These are phyloP conservation scores for Zhuliangozyma parablackwelliae DNA, from an alignment of 1,139 yeast species.

Conservation along the genomic window DNA sequence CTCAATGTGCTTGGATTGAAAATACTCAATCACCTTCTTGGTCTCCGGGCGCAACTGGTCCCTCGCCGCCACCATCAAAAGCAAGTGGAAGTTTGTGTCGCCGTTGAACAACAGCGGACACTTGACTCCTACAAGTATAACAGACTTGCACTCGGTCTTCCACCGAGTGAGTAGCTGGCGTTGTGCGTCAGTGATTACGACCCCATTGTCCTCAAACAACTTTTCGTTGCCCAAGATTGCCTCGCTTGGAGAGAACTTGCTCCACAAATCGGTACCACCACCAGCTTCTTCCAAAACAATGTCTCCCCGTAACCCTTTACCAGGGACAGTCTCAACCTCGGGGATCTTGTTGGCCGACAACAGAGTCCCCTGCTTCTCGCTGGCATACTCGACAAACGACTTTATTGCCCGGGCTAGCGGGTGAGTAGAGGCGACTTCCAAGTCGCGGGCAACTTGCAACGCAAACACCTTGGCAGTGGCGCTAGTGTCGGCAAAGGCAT, in stretches of 20 bases:
- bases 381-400: slow-evolving; percentile 28
- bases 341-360: slow-evolving; percentile 41
- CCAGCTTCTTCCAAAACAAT: slow-evolving; percentile 18
- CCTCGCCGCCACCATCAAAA: slow-evolving; percentile 52
- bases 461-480: slow-evolving; percentile 23
- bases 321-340: slow-evolving; percentile 49
- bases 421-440: slow-evolving; percentile 66
- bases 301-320: slow-evolving; percentile 53
- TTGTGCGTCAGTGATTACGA: slow-evolving; percentile 22
- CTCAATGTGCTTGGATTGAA: slow-evolving; percentile 44
- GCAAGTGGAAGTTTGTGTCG: slow-evolving; percentile 26
- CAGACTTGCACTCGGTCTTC: slow-evolving; percentile 63
- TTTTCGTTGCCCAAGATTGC: slow-evolving; percentile 66
- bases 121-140: slow-evolving; percentile 51
- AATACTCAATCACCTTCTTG: slow-evolving; percentile 41
- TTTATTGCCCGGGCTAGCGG: slow-evolving; percentile 63
- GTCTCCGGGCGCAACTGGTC: slow-evolving; percentile 68
- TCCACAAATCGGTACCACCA: slow-evolving; percentile 20
- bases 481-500: slow-evolving; percentile 18
- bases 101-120: slow-evolving; percentile 17
- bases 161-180: slow-evolving; percentile 38
- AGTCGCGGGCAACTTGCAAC: slow-evolving; percentile 51
- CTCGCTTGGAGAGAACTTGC: slow-evolving; percentile 23
- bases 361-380: slow-evolving; percentile 11
- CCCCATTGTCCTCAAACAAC: slow-evolving; percentile 43